Conservation (phyloP, 1,139 yeast species). For the Saccharomyces hybrid region DNA sequence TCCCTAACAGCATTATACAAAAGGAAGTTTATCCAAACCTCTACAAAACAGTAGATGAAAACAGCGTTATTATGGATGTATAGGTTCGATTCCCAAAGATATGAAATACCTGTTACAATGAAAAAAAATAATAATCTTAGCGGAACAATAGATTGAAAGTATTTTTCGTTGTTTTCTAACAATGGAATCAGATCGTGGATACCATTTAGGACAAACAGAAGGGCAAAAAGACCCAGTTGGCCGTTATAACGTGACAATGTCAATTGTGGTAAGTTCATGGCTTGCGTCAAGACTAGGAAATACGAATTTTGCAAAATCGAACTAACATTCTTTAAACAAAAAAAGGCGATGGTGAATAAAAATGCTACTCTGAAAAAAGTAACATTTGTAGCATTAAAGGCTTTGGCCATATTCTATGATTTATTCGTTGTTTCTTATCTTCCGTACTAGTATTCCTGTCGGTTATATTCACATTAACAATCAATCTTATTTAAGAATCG, state of each 20-base stretch:
- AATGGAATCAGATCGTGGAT: conserved; percentile 53
- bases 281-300: conserved; percentile 40
- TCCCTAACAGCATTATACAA: conserved; percentile 58
- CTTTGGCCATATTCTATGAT: conserved; percentile 39
- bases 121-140: conserved; percentile 54
- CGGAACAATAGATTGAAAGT: conserved; percentile 66
- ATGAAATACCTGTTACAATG: conserved; percentile 37
- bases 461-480: background rate
- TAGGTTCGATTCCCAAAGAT: conserved; percentile 34
- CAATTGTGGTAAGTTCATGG: conserved; percentile 33
- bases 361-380: conserved; percentile 44
- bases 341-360: conserved; percentile 40
- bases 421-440: background rate
- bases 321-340: conserved; percentile 39
- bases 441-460: background rate
- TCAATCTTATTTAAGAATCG: background rate
- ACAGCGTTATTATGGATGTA: conserved; percentile 53
- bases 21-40: conserved; percentile 64
- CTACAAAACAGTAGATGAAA: conserved; percentile 55
- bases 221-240: conserved; percentile 44
- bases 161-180: conserved; percentile 45
- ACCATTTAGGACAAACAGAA: conserved; percentile 40
- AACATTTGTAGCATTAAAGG: conserved; percentile 46
- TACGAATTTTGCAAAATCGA: conserved; percentile 42
- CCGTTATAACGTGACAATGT: conserved; percentile 41